Evolutionary conservation across 805 yeast species (phyloP).

Genomic region (Yamadazyma insecticola): DNA sequence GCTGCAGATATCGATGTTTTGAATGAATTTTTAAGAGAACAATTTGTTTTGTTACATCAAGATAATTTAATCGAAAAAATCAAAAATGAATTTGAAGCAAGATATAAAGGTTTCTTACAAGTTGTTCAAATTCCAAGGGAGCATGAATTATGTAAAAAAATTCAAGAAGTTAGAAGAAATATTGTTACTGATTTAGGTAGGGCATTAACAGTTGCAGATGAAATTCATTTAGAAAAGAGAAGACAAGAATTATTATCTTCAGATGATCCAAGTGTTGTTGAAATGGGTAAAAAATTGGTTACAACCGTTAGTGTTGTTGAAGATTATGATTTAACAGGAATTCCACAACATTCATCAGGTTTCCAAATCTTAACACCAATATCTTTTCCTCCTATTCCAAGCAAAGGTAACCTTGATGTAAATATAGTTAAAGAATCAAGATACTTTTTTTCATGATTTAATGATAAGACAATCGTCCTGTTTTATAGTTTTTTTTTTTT

Average conservation of each 20-base stretch:
- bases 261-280: slow-evolving; percentile 43
- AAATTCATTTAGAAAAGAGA: slow-evolving; percentile 62
- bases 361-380: slow-evolving; percentile 61
- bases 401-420: slow-evolving; percentile 82
- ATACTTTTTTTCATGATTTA: slow-evolving; percentile 66
- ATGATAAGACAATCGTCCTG: too few relatives aligned
- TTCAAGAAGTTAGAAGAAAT: slow-evolving; percentile 46
- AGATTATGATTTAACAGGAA: slow-evolving; percentile 20
- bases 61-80: slow-evolving; percentile 67
- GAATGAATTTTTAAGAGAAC: slow-evolving; percentile 68
- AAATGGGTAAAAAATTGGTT: slow-evolving; percentile 49
- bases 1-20: slow-evolving; percentile 75
- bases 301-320: slow-evolving; percentile 65
- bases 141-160: slow-evolving; percentile 46
- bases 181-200: slow-evolving; percentile 49
- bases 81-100: slow-evolving; percentile 71
- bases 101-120: slow-evolving; percentile 71
- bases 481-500: background rate
- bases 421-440: slow-evolving; percentile 62
- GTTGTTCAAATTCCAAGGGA: slow-evolving; percentile 50
- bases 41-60: slow-evolving; percentile 74
- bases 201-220: slow-evolving; percentile 63
- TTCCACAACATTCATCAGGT: slow-evolving; percentile 14
- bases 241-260: slow-evolving; percentile 55
- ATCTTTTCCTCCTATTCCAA: slow-evolving; percentile 66